Evolutionary conservation across 2,329 filamentous ascomycete genomes (phyloP), one percentile per base, ranked within the genome.

Genomic region (Lachnellula suecica): DNA sequence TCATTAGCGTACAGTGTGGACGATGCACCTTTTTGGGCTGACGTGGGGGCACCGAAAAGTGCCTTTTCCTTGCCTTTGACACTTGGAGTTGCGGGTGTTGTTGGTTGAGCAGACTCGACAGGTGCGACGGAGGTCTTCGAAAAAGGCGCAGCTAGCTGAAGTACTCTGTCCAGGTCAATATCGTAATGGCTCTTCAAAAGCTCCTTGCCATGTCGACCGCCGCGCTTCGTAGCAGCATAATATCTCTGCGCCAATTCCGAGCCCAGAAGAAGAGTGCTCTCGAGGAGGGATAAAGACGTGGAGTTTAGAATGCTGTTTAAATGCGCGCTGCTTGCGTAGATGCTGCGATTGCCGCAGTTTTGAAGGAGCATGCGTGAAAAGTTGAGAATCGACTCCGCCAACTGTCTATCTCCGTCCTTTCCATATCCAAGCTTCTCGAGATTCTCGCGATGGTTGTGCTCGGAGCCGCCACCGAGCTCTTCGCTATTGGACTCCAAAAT

Each of bases 321-420:
- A 63, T 95, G 89, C 60, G 87, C 80, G 69, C 93, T 97, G 75
- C 94, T 99, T 55, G 88, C 90, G 70, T 97, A 99, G 63, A 99
- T 85, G 73, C 92, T 97, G 62, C 95, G 82, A 68, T 99, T 99
- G 54, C 93, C 94, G 71, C 94, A 99, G 68, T 96, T 94, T 68
- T 97, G 91, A 47, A 97, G 75, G 25, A 99, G 78, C 70, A 96
- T 82, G 56, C 87, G 84, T 20, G 92, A 96, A 71, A 99, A 99
- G 62, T 83, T 79, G 54, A 99, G 77, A 49, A 97, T 80, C 25
- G 83, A 79, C 68, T 96, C 87, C 51, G 97, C 75, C 56, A 99
- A 78, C 65, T 88, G 77, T 61, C 85, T 79, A 70, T 99, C 94
- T 60, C 89, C 92, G 64, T 96, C 88, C 49, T 78, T 67, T 2